Percentiles rank a stretch among this genome's conserved stretches.
phyloP scores from a whole-genome alignment of 352 stramenopile genomes.

The Pythium periplocum region DNA sequence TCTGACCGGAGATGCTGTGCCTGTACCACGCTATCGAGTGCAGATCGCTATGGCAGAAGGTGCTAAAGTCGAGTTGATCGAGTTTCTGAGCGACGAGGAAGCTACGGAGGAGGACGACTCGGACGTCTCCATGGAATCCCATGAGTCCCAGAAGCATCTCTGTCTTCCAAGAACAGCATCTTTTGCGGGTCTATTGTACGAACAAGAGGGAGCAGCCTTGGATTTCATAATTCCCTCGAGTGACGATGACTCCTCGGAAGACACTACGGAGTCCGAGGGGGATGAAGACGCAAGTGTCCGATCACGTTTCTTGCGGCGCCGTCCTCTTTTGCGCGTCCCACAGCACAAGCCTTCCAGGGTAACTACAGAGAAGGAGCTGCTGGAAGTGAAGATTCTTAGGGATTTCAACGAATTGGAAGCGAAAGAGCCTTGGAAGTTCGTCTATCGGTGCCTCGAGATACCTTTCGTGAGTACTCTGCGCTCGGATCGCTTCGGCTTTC shows the following conservation, averaged over 20 bases:
- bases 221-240: neutral
- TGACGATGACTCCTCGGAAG: conserved; percentile 11
- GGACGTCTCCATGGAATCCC: too few relatives aligned
- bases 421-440: conserved; percentile 26
- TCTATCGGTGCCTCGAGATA: conserved; percentile 36
- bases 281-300: neutral
- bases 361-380: conserved; percentile 16
- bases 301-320: neutral
- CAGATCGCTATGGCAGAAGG: neutral
- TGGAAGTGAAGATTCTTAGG: conserved; percentile 15
- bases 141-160: too few relatives aligned
- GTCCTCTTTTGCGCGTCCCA: neutral
- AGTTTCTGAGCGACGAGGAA: conserved; percentile 3
- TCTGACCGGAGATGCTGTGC: too few relatives aligned
- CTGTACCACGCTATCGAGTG: too few relatives aligned
- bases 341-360: conserved; percentile 1
- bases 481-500: conserved; percentile 28
- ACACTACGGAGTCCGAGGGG: conserved; percentile 1
- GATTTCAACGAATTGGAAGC: too few relatives aligned
- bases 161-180: too few relatives aligned
- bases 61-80: conserved; percentile 2
- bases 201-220: conserved; percentile 6
- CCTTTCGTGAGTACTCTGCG: conserved; percentile 24
- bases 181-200: neutral
- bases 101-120: neutral